Evolutionary conservation across 2,329 filamentous ascomycete genomes (phyloP).

Genomic region (Thelonectria rubi): DNA sequence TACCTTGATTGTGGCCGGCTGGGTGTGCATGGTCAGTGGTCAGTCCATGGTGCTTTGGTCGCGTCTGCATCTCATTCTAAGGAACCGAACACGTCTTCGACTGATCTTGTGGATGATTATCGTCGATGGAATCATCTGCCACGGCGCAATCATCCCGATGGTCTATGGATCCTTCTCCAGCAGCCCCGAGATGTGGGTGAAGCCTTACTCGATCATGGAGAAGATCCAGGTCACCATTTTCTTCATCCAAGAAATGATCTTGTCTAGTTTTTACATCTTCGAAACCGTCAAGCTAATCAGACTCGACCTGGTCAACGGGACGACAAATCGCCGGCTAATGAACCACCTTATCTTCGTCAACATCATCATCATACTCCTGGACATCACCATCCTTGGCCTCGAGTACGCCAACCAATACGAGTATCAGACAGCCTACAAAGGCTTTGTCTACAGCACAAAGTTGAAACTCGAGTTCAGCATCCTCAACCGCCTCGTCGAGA

Average conservation of each 20-base stretch:
- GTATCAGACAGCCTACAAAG: conserved; percentile 38
- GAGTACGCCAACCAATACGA: conserved; percentile 50
- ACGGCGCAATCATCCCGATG: conserved; percentile 63
- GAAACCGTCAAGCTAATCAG: conserved; percentile 60
- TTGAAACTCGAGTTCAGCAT: conserved; percentile 51
- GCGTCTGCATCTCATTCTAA: conserved; percentile 66
- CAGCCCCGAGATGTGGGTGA: conserved; percentile 32
- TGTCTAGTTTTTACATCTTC: conserved; percentile 62
- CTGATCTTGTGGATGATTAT: conserved; percentile 67
- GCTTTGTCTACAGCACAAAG: conserved; percentile 48
- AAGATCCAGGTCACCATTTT: conserved; percentile 65
- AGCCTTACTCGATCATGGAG: conserved; percentile 57
- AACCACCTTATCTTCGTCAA: conserved; percentile 56
- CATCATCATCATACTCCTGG: conserved; percentile 52
- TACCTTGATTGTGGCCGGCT: conserved; percentile 44
- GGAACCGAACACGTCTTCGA: conserved; percentile 57
- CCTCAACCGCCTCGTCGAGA: conserved; percentile 46
- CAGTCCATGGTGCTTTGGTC: conserved; percentile 70
- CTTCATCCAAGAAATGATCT: conserved; percentile 62
- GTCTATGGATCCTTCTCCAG: conserved; percentile 60
- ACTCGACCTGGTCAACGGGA: conserved; percentile 44
- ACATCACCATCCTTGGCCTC: conserved; percentile 46
- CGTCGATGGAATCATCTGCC: conserved; percentile 59
- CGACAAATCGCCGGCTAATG: conserved; percentile 28
- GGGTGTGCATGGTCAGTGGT: conserved; percentile 65